These are phyloP conservation scores for Heritiera littoralis DNA, from an alignment of 345 rosid species.

Conservation along the genomic window DNA sequence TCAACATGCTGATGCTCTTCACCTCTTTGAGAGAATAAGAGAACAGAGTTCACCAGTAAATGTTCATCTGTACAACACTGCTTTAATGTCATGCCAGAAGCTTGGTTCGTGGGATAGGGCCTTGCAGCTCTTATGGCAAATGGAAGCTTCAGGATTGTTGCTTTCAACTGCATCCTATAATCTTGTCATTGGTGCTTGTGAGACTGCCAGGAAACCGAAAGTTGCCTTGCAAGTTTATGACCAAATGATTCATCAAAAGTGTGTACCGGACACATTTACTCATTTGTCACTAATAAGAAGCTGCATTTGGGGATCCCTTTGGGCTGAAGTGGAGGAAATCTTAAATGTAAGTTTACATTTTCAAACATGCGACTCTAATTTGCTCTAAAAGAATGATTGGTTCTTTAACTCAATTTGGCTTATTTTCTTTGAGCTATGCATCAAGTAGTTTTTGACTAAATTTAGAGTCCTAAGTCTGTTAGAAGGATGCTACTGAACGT, in stretches of 20 bases:
- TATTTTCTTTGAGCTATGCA: neutral
- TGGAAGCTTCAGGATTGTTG: conserved; percentile 56
- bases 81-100: conserved; percentile 72
- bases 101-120: conserved; percentile 78
- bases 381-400: neutral
- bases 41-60: conserved; percentile 40
- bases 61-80: conserved; percentile 58
- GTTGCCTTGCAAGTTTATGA: conserved; percentile 71
- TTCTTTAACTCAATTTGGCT: neutral
- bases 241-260: conserved; percentile 59
- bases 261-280: conserved; percentile 66
- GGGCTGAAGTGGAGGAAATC: conserved; percentile 66
- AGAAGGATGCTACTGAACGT: too few relatives aligned
- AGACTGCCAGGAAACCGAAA: conserved; percentile 64
- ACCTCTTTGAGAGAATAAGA: conserved; percentile 59
- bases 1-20: conserved; percentile 56
- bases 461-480: neutral
- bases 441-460: neutral
- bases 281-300: conserved; percentile 62
- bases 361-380: neutral
- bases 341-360: conserved; percentile 46
- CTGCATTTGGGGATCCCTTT: conserved; percentile 82
- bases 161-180: conserved; percentile 61
- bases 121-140: conserved; percentile 70
- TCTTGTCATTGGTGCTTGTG: conserved; percentile 68